A percentile compares a stretch with the other conserved stretches of the same genome.
phyloP scores from a whole-genome alignment of 1,284 basidiomycete species.

The Pseudozyma flocculosa region DNA sequence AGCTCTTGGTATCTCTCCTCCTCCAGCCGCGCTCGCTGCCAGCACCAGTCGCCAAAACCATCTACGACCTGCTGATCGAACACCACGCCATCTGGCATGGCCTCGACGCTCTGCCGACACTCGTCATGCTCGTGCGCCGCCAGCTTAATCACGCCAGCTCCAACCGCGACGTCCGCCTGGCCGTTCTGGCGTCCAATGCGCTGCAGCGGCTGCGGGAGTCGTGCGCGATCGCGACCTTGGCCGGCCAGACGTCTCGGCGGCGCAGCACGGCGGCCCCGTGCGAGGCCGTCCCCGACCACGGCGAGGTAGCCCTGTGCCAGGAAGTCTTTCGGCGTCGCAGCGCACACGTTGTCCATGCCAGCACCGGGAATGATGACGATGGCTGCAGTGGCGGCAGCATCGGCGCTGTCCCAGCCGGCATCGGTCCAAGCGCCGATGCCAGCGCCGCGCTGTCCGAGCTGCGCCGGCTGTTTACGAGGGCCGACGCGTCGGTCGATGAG shows the following conservation, averaged over 20 bases:
- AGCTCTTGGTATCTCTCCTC: constrained; percentile 20
- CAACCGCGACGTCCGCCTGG: constrained; percentile 23
- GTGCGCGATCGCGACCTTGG: too few species aligned
- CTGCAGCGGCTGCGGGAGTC: constrained; percentile 12
- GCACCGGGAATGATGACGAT: too few species aligned
- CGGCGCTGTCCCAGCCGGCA: too few species aligned
- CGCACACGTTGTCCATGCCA: too few species aligned
- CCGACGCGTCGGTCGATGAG: constrained; percentile 28
- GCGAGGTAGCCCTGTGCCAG: too few species aligned
- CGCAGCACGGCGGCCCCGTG: too few species aligned
- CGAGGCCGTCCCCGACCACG: too few species aligned
- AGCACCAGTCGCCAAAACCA: constrained; percentile 17
- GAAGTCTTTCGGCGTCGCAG: too few species aligned
- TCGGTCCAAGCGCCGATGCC: not conserved
- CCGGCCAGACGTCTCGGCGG: too few species aligned
- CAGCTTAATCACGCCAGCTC: constrained; percentile 37
- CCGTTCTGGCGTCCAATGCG: constrained; percentile 31
- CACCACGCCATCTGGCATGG: constrained; percentile 22
- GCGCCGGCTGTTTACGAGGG: constrained; percentile 20
- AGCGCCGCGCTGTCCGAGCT: constrained; percentile 18
- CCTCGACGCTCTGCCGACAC: constrained; percentile 33
- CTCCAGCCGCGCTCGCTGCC: constrained; percentile 20
- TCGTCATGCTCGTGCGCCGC: constrained; percentile 34
- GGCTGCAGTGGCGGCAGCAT: too few species aligned
- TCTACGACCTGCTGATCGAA: constrained; percentile 31